Evolutionary conservation across 139 green algal species (phyloP).

Genomic region (Nannochloris sp.): DNA sequence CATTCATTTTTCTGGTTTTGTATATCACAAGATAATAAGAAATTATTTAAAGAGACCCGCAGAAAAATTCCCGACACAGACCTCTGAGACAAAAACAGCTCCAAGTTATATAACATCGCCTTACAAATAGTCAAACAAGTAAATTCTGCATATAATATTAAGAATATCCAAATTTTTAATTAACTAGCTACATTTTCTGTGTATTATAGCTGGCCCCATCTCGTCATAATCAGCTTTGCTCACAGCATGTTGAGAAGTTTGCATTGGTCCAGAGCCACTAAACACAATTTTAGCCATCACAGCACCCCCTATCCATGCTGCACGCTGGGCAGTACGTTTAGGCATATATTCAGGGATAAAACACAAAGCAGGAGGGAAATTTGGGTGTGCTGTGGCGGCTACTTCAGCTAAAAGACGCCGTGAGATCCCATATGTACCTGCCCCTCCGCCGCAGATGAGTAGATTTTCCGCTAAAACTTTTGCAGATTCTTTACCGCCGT

Average conservation of each 20-base stretch:
- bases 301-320: slow-evolving; percentile 78
- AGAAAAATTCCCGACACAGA: too few relatives aligned
- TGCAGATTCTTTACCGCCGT: slow-evolving; percentile 10
- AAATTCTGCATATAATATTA: too few relatives aligned
- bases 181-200: slow-evolving; percentile 54
- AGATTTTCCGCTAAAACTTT: slow-evolving; percentile 44
- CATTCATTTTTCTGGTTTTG: too few relatives aligned
- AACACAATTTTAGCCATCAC: slow-evolving; percentile 76
- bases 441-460: slow-evolving; percentile 50
- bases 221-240: slow-evolving; percentile 85
- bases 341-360: slow-evolving; percentile 71
- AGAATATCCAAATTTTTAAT: too few relatives aligned
- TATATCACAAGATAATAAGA: too few relatives aligned
- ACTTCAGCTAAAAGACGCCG: slow-evolving; percentile 40
- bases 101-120: too few relatives aligned
- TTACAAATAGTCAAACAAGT: too few relatives aligned
- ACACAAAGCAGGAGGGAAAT: slow-evolving; percentile 16
- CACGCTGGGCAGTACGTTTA: slow-evolving; percentile 30
- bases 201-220: slow-evolving; percentile 54
- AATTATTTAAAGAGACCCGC: too few relatives aligned
- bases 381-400: slow-evolving; percentile 13
- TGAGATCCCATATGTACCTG: slow-evolving; percentile 22
- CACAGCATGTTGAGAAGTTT: slow-evolving; percentile 1
- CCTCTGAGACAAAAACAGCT: too few relatives aligned
- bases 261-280: slow-evolving; percentile 61